Base-by-base conservation (phyloP, 257 asterid species). In the Voacanga thouarsii region DNA sequence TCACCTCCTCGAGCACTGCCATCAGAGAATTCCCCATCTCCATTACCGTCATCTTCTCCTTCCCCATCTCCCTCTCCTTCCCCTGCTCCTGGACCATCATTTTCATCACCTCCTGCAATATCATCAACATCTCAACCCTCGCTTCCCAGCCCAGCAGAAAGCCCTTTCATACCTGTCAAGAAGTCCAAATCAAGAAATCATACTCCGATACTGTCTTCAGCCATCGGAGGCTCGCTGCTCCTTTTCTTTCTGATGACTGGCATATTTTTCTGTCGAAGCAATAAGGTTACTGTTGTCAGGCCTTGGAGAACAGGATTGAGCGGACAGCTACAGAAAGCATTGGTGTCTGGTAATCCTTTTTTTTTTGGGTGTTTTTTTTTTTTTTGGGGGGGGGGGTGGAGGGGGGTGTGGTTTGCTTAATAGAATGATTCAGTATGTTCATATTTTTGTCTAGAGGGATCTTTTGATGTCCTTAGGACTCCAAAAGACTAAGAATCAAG, bases 231-330 rank as follows among this genome's bases (percentile, higher is more conserved):
- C 59, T 79, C 97, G 65, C 26, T 88, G 37, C 74, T 96, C 60
- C 77, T 95, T 72, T 26, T 90, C 14, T 15, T 89, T 61, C 5
- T 86, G 67, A 51, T 87, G 53, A 4, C 75, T 24, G 84, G 84
- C 72, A 37, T 84, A 60, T 60, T 81, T 30, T 51, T 87, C 60
- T 89, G 83, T 72, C 85, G 65, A 66, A 79, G 84, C 66, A 90
- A 85, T 71, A 96, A 86, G 79, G 91, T 88, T 83, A 87, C 92
- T 16, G 89, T 92, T 67, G 99, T 93, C 80, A 96, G 79, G 80
- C 99, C 99, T 14, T 93, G 99, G 98, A 89, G 90, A 45, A 86
- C 97, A 0, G 99, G 99, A 81, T 83, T 96, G 86, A 96, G 99
- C 41, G 98, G 98, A 65, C 97, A 93, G 88, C 93, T 96, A 53